Percentiles rank a stretch among this genome's conserved stretches.
These are phyloP conservation scores for Dispira simplex DNA, from an alignment of 192 early-diverging fungal species.

Conservation along the genomic window DNA sequence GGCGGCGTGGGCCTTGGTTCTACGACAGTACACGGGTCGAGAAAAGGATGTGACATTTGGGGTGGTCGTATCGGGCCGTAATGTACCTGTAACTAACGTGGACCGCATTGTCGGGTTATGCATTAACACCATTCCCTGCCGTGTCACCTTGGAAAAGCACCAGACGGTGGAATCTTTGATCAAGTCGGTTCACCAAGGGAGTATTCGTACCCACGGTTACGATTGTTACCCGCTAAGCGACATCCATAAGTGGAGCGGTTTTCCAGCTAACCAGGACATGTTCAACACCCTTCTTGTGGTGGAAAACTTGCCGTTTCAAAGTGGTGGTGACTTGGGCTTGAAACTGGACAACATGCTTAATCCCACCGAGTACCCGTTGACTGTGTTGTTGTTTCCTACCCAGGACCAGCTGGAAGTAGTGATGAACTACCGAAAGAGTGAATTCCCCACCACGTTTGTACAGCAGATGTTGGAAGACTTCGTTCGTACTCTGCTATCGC, in stretches of 20 bases:
- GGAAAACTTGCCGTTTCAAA: no score
- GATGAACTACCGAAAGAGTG: not conserved
- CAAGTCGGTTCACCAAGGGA: not conserved
- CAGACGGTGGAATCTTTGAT: not conserved
- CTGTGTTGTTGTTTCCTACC: not conserved
- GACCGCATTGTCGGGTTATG: not conserved
- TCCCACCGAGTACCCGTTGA: not conserved
- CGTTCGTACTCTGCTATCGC: not conserved
- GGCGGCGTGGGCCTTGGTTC: not conserved
- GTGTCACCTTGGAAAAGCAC: not conserved
- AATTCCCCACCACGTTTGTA: not conserved
- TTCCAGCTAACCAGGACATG: not conserved
- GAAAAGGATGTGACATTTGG: not conserved
- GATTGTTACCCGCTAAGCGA: not conserved
- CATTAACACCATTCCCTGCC: not conserved
- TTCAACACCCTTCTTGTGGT: conserved; percentile 3
- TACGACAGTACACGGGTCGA: not conserved
- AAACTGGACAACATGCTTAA: not conserved
- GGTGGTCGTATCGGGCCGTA: not conserved
- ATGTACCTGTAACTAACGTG: not conserved
- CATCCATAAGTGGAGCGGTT: not conserved
- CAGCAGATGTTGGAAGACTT: not conserved
- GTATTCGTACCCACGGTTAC: no score
- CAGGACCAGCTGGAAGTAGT: not conserved
- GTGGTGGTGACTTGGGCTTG: not conserved